Evolutionary conservation across 352 stramenopile genomes (phyloP).

Genomic region (Phytopythium litorale): DNA sequence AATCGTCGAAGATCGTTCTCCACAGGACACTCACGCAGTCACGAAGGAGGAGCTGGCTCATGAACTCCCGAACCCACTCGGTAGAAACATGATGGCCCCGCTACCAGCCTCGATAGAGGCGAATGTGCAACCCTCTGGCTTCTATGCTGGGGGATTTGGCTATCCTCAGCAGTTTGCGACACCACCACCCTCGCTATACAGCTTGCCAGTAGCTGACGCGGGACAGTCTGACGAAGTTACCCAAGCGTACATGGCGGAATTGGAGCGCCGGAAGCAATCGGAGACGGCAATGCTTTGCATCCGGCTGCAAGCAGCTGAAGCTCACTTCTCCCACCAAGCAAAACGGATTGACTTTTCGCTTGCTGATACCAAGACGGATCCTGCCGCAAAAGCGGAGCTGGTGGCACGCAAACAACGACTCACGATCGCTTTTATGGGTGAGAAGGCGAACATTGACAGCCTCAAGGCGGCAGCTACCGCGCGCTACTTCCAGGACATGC

Average conservation of each 20-base stretch:
- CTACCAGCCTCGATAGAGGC: not conserved
- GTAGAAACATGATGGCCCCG: not conserved
- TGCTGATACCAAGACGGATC: slow-evolving; percentile 1
- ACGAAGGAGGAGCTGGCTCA: not conserved
- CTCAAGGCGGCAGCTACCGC: slow-evolving; percentile 45
- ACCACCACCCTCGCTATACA: not conserved
- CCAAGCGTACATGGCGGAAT: slow-evolving; percentile 30
- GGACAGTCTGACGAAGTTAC: not conserved
- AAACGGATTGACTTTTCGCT: slow-evolving; percentile 15
- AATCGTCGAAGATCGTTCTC: not conserved
- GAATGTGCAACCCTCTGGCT: not conserved
- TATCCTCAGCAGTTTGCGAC: not conserved
- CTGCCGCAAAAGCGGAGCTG: slow-evolving; percentile 11
- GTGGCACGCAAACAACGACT: slow-evolving; percentile 28
- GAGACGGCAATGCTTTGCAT: slow-evolving; percentile 48
- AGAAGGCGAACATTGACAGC: slow-evolving; percentile 54
- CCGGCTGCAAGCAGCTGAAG: slow-evolving; percentile 36
- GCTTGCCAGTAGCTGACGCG: not conserved
- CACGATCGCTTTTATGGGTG: slow-evolving; percentile 37
- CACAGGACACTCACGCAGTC: not conserved
- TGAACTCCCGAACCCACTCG: not conserved
- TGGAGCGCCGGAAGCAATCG: slow-evolving; percentile 45
- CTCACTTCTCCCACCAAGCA: slow-evolving; percentile 31
- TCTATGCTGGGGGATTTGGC: not conserved
- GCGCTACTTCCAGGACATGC: slow-evolving; percentile 63